A percentile compares a stretch with the other conserved stretches of the same genome.
Conservation (phyloP, 106 monocot species). For the Allium cepa region DNA sequence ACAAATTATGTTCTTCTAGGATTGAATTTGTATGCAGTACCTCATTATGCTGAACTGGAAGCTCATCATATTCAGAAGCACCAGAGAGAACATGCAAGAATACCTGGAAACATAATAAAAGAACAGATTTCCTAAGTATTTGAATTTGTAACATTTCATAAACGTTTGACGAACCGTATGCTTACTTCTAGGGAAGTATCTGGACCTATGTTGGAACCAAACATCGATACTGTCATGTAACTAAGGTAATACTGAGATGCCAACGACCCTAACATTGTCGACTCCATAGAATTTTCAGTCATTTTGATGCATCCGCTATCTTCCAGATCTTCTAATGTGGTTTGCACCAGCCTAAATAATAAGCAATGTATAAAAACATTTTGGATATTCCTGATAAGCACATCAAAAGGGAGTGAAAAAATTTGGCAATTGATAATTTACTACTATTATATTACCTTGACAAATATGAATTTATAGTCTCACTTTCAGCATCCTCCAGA, state of each 20-base stretch:
- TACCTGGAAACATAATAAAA: conserved; percentile 35
- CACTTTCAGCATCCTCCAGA: conserved; percentile 63
- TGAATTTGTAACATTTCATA: not conserved
- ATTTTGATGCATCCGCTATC: conserved; percentile 89
- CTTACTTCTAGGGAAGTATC: conserved; percentile 81
- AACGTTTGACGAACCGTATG: not conserved
- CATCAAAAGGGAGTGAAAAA: too few relatives aligned
- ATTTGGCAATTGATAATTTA: not conserved
- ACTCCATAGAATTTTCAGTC: conserved; percentile 51
- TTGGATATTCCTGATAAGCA: too few relatives aligned
- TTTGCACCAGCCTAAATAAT: conserved; percentile 60
- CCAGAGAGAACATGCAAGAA: conserved; percentile 89
- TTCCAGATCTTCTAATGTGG: conserved; percentile 89
- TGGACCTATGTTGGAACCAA: conserved; percentile 80
- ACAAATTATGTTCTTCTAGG: too few relatives aligned
- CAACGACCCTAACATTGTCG: conserved; percentile 79
- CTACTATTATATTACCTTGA: conserved; percentile 49
- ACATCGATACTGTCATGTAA: conserved; percentile 91
- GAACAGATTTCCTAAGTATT: not conserved
- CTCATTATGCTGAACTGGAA: conserved; percentile 99
- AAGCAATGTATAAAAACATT: too few relatives aligned
- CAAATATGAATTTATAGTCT: conserved; percentile 67
- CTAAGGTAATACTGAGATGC: conserved; percentile 96
- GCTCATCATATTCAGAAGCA: conserved; percentile 94
- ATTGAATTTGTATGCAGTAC: conserved; percentile 12